Conservation (phyloP, 2,329 filamentous ascomycete species). For the Fusarium annulatum region DNA sequence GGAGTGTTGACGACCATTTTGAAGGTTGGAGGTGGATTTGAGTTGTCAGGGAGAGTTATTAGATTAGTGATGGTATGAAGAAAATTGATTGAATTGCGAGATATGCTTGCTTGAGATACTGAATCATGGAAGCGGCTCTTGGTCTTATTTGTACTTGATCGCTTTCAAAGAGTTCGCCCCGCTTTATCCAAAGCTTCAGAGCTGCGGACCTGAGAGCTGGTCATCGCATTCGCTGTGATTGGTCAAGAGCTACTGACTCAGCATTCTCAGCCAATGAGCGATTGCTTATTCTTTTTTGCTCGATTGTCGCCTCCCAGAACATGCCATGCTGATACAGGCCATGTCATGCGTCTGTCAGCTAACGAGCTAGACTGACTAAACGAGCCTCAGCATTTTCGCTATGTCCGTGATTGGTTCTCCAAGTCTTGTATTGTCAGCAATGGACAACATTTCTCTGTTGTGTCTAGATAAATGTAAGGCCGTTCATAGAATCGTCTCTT, state of each 20-base stretch:
- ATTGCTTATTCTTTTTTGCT: slow-evolving; percentile 42
- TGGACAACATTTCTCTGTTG: neutral
- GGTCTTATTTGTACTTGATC: slow-evolving; percentile 43
- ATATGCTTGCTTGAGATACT: slow-evolving; percentile 17
- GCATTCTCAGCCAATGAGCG: slow-evolving; percentile 9
- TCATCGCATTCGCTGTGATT: slow-evolving; percentile 34
- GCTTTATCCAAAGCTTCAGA: slow-evolving; percentile 21
- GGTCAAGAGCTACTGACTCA: accelerated
- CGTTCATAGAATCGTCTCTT: neutral
- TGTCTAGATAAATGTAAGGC: accelerated
- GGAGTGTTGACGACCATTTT: slow-evolving; percentile 50
- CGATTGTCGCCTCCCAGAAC: slow-evolving; percentile 30
- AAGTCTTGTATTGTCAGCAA: neutral
- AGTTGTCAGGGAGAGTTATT: no score
- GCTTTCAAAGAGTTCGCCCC: slow-evolving; percentile 10
- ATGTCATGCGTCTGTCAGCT: slow-evolving; percentile 22
- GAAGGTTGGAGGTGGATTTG: slow-evolving; percentile 4
- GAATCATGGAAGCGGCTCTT: slow-evolving; percentile 11
- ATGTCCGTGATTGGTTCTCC: neutral
- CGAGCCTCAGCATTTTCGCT: neutral
- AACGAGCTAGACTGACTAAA: slow-evolving; percentile 6
- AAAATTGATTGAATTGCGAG: neutral
- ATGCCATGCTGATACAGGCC: slow-evolving; percentile 18
- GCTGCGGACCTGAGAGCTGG: neutral
- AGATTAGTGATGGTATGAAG: no score